Evolutionary conservation across 2,329 filamentous ascomycete genomes (phyloP).

Genomic region (Ustilaginoidea virens): DNA sequence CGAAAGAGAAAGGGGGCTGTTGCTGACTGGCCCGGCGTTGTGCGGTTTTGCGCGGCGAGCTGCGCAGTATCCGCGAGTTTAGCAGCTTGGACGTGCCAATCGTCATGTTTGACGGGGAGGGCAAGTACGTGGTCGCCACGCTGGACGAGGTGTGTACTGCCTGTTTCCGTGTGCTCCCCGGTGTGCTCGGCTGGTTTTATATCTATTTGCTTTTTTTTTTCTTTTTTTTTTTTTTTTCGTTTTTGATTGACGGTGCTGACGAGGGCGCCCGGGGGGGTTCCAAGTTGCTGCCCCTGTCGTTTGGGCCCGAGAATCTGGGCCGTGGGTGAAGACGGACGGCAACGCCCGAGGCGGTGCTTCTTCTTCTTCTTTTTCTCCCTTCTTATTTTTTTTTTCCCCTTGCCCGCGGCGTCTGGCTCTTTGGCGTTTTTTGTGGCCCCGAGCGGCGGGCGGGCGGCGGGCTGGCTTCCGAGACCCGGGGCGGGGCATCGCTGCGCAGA

Average conservation of each 20-base stretch:
- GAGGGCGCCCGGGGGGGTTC: too few relatives aligned
- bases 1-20: conserved; percentile 6
- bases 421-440: not conserved
- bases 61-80: conserved; percentile 72
- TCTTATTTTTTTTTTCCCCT: too few relatives aligned
- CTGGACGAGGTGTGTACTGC: conserved; percentile 51
- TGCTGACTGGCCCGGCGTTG: conserved; percentile 5
- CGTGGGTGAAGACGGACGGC: not conserved
- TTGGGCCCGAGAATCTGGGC: conserved; percentile 43
- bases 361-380: not conserved
- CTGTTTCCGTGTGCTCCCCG: too few relatives aligned
- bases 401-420: not conserved
- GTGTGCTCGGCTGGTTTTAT: too few relatives aligned
- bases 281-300: conserved; percentile 56
- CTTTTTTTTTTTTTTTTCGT: not conserved
- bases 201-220: not conserved
- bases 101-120: conserved; percentile 83
- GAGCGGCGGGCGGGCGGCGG: too few relatives aligned
- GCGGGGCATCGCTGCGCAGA: too few relatives aligned
- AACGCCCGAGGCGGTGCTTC: not conserved
- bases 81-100: conserved; percentile 55
- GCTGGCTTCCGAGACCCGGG: too few relatives aligned
- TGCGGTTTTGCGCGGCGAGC: too few relatives aligned
- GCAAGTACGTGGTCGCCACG: conserved; percentile 52
- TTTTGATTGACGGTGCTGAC: not conserved